Conservation (phyloP, 495 filamentous ascomycete genomes). For the Aspergillus sclerotioniger region DNA sequence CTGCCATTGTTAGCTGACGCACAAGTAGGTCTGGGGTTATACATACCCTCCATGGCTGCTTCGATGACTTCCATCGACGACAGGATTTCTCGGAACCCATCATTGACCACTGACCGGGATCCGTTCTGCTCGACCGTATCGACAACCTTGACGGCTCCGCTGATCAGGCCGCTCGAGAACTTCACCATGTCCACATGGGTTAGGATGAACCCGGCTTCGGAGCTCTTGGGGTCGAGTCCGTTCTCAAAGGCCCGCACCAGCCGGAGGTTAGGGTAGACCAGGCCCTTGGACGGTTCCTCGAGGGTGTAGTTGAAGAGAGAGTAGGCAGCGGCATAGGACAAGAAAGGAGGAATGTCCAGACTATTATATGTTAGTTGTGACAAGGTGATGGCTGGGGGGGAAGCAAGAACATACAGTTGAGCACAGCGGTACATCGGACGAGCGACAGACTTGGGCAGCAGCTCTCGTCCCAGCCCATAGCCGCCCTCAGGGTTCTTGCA, state of each 20-base stretch:
- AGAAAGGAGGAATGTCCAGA: constrained; percentile 66
- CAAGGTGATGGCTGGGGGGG: not conserved
- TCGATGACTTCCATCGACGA: constrained; percentile 68
- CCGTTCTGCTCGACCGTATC: constrained; percentile 50
- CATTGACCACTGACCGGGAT: constrained; percentile 57
- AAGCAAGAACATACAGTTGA: constrained; percentile 61
- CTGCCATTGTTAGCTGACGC: constrained; percentile 33
- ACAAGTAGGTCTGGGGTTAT: not conserved
- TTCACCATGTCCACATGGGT: constrained; percentile 84
- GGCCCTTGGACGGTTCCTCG: constrained; percentile 59
- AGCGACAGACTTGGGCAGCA: constrained; percentile 67
- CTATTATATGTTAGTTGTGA: constrained; percentile 27
- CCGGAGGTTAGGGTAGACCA: constrained; percentile 72
- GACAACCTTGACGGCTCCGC: constrained; percentile 63
- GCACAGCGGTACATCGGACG: constrained; percentile 75
- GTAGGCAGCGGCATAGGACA: constrained; percentile 93
- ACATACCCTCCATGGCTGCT: constrained; percentile 69
- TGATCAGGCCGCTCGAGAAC: constrained; percentile 68
- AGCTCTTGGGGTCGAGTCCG: constrained; percentile 79
- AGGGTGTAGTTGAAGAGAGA: constrained; percentile 87
- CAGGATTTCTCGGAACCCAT: constrained; percentile 60
- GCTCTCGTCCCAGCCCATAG: constrained; percentile 72
- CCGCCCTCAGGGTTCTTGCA: constrained; percentile 58
- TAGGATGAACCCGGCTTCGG: constrained; percentile 86
- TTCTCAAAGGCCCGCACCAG: constrained; percentile 86